Percentiles rank a stretch among this genome's conserved stretches.
Conservation (phyloP, 23 red algal genomes). For the Cyanidiococcus yangmingshanensis region DNA sequence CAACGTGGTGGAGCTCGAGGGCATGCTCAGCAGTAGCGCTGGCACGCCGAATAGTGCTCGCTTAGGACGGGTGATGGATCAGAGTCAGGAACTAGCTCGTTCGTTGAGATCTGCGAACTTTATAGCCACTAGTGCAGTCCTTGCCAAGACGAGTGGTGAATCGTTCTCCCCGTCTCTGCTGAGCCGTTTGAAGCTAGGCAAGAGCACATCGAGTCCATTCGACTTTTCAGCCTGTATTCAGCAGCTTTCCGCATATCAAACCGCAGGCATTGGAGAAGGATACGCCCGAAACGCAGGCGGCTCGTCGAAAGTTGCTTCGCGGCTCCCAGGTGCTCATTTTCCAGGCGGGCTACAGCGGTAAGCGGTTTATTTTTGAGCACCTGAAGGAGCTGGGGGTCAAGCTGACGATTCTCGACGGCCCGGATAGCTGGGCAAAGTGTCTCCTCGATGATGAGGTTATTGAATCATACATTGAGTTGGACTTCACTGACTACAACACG, state of each 20-base stretch:
- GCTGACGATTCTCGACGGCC: slow-evolving; percentile 86
- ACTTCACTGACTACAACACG: slow-evolving; percentile 61
- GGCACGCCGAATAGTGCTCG: background rate
- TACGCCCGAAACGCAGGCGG: slow-evolving; percentile 36
- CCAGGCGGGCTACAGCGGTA: slow-evolving; percentile 76
- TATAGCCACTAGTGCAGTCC: slow-evolving; percentile 10
- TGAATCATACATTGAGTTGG: slow-evolving; percentile 53
- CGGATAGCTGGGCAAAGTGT: slow-evolving; percentile 42
- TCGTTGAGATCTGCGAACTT: slow-evolving; percentile 11
- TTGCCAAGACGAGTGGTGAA: slow-evolving; percentile 5
- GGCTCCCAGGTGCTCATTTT: slow-evolving; percentile 76
- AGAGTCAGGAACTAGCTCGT: background rate
- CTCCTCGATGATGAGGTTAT: slow-evolving; percentile 47
- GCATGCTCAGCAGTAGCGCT: background rate
- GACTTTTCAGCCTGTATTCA: slow-evolving; percentile 76
- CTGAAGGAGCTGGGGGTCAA: slow-evolving; percentile 54
- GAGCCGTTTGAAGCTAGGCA: background rate
- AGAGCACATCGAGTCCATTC: slow-evolving; percentile 13
- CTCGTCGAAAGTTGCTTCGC: slow-evolving; percentile 77
- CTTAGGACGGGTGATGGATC: background rate
- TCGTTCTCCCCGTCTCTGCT: slow-evolving; percentile 38
- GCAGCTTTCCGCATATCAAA: slow-evolving; percentile 47
- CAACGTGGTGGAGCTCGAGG: slow-evolving; percentile 29
- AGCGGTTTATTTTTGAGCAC: slow-evolving; percentile 76
- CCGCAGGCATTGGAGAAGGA: slow-evolving; percentile 32